phyloP scores from a whole-genome alignment of 805 yeast species.

The Saturnispora galanensis region DNA sequence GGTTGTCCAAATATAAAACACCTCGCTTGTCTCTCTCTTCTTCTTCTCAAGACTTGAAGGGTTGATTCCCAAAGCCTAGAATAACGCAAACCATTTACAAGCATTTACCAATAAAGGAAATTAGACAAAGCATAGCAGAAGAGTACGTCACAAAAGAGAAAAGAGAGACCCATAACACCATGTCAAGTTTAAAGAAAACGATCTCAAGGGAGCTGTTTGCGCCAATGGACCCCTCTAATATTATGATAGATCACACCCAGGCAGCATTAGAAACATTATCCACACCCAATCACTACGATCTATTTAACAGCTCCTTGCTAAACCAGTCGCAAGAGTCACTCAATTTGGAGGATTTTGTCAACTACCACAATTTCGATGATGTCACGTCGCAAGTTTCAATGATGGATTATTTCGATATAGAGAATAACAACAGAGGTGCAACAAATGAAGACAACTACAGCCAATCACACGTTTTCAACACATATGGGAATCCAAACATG shows the following conservation, averaged over 20 bases:
- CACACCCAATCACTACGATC: constrained; percentile 1
- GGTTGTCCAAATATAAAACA: too few species aligned
- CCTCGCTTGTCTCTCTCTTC: too few species aligned
- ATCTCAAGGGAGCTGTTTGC: constrained; percentile 1
- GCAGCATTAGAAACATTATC: not conserved
- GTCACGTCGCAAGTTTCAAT: not conserved
- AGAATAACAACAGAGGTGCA: not conserved
- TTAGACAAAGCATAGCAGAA: too few species aligned
- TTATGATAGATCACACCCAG: constrained; percentile 2
- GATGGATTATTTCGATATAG: not conserved
- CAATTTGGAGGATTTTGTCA: constrained; percentile 2
- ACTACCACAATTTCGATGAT: not conserved
- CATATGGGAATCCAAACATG: constrained; percentile 5
- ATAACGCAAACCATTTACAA: too few species aligned
- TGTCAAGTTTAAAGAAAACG: constrained; percentile 4
- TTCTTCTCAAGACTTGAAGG: too few species aligned
- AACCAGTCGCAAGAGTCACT: constrained; percentile 8
- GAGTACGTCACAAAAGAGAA: too few species aligned
- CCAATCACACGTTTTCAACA: constrained; percentile 5
- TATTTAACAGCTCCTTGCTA: not conserved
- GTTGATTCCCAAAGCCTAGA: too few species aligned
- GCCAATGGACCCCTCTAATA: constrained; percentile 1
- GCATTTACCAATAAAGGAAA: too few species aligned
- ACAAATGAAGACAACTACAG: not conserved
- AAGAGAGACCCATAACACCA: not conserved